Conservation (phyloP, 1,284 basidiomycete species). For the Pterula multifida region DNA sequence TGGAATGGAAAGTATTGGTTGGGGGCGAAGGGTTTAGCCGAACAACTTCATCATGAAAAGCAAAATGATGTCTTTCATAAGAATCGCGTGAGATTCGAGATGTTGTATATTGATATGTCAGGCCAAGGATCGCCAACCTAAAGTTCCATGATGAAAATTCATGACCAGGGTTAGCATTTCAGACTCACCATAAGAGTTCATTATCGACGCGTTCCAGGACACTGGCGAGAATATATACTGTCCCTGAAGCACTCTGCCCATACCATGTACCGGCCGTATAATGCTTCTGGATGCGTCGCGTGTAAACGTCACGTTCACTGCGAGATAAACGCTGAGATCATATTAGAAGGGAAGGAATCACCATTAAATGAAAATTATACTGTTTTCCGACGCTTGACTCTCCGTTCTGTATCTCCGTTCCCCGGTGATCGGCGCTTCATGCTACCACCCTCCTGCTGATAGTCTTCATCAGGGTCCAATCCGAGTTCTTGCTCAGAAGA, state of each 20-base stretch:
- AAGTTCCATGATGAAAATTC: not conserved
- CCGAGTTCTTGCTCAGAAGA: conserved; percentile 14
- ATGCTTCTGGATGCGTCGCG: conserved; percentile 64
- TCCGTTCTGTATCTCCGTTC: conserved; percentile 35
- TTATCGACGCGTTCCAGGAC: conserved; percentile 85
- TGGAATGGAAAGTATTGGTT: conserved; percentile 21
- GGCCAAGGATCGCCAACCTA: conserved; percentile 88
- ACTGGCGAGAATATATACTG: conserved; percentile 85
- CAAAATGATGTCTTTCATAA: conserved; percentile 73
- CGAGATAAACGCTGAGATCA: conserved; percentile 45
- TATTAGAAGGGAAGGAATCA: conserved; percentile 12
- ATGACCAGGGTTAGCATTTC: not conserved
- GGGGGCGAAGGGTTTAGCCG: conserved; percentile 62
- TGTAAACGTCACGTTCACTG: conserved; percentile 56
- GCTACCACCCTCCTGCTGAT: conserved; percentile 27
- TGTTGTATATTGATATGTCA: conserved; percentile 88
- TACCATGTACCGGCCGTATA: conserved; percentile 80
- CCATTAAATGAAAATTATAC: conserved; percentile 21
- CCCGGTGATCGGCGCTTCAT: conserved; percentile 38
- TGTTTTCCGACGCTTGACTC: conserved; percentile 26
- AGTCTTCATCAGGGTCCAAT: conserved; percentile 33
- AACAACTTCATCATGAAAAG: conserved; percentile 83
- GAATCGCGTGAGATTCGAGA: conserved; percentile 78
- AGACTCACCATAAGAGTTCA: conserved; percentile 77
- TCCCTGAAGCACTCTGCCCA: conserved; percentile 83